Base-by-base conservation (phyloP, 2,329 filamentous ascomycete genomes). In the Ophiostoma sp. region DNA sequence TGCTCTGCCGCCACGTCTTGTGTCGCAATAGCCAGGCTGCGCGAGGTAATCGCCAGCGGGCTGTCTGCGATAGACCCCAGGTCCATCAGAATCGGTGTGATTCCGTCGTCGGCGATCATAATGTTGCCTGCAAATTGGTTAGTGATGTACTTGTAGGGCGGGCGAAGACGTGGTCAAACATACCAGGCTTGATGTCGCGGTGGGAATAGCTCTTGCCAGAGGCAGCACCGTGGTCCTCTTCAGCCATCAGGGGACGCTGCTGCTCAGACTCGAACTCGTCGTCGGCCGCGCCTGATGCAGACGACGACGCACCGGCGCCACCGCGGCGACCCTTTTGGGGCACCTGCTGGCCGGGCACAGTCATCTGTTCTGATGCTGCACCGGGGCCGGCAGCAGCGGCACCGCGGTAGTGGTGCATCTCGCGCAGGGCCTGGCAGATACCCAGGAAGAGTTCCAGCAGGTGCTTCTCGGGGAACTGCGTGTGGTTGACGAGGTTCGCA, bases 1-100 rank as follows among this genome's bases (percentile, higher is more conserved):
- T 98, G 94, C 78, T 99, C 95, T 67, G 94, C 95, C 36, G 95
- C 95, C 55, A 87, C 91, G 78, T 99, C 95, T 80, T 98, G 95
- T 47, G 96, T 91, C 67, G 93, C 92, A 64, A 99, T 87, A 62
- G 95, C 95, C 67, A 96, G 84, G 2, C 92, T 96, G 70, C 94
- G 89, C 18, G 91, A 95, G 4, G 94, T 96, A 73, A 98, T 94
- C 40, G 91, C 87, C 69, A 92, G 91, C 1, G 95, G 95, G 1
- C 92, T 93, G 18, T 90, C 90, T 55, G 92, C 90, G 68, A 99
- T 83, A 69, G 93, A 97, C 72, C 95, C 95, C 38, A 99, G 87
- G 77, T 99, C 95, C 95, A 99, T 99, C 47, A 99, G 85, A 74
- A 99, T 95, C 2, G 95, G 94, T 42, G 88, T 89, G 70, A 88